Evolutionary conservation across 2,329 filamentous ascomycete genomes (phyloP).

Genomic region (Fusarium camptoceras): DNA sequence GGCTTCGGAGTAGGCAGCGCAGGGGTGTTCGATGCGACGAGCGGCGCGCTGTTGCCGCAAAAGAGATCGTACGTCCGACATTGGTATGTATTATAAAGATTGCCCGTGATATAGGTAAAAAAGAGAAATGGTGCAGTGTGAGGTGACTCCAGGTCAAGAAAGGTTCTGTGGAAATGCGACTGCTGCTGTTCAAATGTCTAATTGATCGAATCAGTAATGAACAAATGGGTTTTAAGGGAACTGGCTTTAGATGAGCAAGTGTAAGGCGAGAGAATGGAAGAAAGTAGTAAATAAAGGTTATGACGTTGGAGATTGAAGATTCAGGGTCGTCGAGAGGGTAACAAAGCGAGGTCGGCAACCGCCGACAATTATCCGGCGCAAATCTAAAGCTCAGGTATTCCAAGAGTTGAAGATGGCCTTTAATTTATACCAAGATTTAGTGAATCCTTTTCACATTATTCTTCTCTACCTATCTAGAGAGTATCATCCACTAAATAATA

Average conservation of each 20-base stretch:
- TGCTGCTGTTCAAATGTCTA: background rate
- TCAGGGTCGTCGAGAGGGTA: slow-evolving; percentile 27
- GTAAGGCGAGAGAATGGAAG: slow-evolving; percentile 4
- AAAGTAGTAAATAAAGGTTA: slow-evolving; percentile 21
- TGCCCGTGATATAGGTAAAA: background rate
- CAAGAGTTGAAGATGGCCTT: background rate
- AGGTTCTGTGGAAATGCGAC: background rate
- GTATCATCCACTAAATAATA: background rate
- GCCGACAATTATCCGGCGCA: slow-evolving; percentile 50
- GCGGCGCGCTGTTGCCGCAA: slow-evolving; percentile 81
- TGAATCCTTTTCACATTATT: background rate
- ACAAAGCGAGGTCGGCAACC: slow-evolving; percentile 32
- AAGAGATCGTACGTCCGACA: slow-evolving; percentile 84
- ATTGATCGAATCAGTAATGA: background rate
- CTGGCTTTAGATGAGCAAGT: background rate
- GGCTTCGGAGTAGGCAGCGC: slow-evolving; percentile 74
- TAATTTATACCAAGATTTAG: background rate
- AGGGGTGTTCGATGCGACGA: slow-evolving; percentile 77
- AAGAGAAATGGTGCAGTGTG: slow-evolving; percentile 5
- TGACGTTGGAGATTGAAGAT: slow-evolving; percentile 26
- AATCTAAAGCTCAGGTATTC: slow-evolving; percentile 7
- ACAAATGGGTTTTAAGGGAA: background rate
- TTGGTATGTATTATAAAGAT: slow-evolving; percentile 50
- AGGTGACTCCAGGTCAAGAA: slow-evolving; percentile 25
- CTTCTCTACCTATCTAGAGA: background rate